phyloP scores from a whole-genome alignment of 2,329 filamentous ascomycete genomes.

The Sporothrix brasiliensis region DNA sequence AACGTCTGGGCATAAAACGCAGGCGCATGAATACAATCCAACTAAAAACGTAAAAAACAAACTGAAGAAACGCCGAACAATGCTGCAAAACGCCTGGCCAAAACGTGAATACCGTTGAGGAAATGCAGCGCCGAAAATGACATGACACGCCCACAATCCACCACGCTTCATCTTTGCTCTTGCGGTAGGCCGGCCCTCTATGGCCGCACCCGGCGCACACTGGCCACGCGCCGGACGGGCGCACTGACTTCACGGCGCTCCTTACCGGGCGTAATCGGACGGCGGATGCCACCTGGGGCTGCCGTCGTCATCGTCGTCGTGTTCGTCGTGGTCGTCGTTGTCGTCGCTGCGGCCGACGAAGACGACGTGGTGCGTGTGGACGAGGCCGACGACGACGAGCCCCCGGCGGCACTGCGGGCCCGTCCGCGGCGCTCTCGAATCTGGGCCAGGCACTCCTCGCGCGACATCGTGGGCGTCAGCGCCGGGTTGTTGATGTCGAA shows the following conservation, averaged over 20 bases:
- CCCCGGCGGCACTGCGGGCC: slow-evolving; percentile 61
- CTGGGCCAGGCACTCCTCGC: slow-evolving; percentile 74
- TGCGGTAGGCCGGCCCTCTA: background rate
- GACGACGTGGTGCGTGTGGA: background rate
- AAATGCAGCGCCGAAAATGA: background rate
- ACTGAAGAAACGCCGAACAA: slow-evolving; percentile 15
- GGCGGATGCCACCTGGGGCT: slow-evolving; percentile 20
- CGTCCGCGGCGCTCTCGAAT: slow-evolving; percentile 73
- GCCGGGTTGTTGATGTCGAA: slow-evolving; percentile 62
- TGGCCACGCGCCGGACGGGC: slow-evolving; percentile 32
- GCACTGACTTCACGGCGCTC: slow-evolving; percentile 35
- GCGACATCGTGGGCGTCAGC: slow-evolving; percentile 66
- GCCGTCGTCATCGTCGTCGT: background rate
- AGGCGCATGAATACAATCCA: too few species aligned
- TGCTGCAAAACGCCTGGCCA: slow-evolving; percentile 18
- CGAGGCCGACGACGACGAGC: slow-evolving; percentile 27
- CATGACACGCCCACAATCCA: too few species aligned
- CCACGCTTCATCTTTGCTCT: background rate
- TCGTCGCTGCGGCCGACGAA: background rate
- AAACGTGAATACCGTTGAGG: background rate
- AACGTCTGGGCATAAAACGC: slow-evolving; percentile 12
- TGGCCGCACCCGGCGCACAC: slow-evolving; percentile 31
- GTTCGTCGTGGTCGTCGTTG: background rate
- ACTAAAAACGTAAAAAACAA: background rate
- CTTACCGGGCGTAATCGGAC: slow-evolving; percentile 35